Base-by-base conservation (phyloP, 2,329 filamentous ascomycete genomes). In the Penicillium sp. region DNA sequence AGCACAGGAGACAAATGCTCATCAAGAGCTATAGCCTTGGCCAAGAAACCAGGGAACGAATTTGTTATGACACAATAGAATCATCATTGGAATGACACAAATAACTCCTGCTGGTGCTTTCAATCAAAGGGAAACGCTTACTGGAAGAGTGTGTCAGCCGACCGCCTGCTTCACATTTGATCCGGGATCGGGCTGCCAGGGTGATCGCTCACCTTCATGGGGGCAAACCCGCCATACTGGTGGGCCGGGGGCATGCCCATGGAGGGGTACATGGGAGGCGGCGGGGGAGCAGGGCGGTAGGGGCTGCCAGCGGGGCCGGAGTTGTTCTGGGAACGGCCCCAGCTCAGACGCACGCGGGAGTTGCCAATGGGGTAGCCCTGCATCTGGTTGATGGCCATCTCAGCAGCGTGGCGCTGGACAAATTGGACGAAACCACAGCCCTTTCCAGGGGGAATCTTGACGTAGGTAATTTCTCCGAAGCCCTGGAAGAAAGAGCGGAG, bases 301-400 rank as follows among this genome's bases (percentile, higher is more conserved):
- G 93, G 93, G 60, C 93, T 97, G 59, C 93, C 93, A 53, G 95
- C 93, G 47, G 84, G 84, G 51, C 93, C 93, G 55, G 91, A 97
- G 79, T 98, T 98, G 82, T 97, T 98, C 79, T 98, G 93, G 48
- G 87, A 94, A 57, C 93, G 87, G 57, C 93, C 93, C 93, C 93
- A 98, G 69, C 88, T 95, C 60, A 98, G 81, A 64, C 93, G 89
- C 53, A 98, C 93, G 59, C 93, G 89, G 41, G 91, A 97, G 79
- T 98, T 98, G 49, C 93, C 93, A 64, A 98, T 98, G 22, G 93
- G 93, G 70, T 98, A 98, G 54, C 93, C 93, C 75, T 98, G 93
- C 93, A 98, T 98, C 75, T 98, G 93, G 76, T 98, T 98, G 80
- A 98, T 98, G 61, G 93, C 93, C 93, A 98, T 98, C 76, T 98